phyloP scores from a whole-genome alignment of 225 moss, liverwort and hornwort genomes.

The Thuidium tamariscinum region DNA sequence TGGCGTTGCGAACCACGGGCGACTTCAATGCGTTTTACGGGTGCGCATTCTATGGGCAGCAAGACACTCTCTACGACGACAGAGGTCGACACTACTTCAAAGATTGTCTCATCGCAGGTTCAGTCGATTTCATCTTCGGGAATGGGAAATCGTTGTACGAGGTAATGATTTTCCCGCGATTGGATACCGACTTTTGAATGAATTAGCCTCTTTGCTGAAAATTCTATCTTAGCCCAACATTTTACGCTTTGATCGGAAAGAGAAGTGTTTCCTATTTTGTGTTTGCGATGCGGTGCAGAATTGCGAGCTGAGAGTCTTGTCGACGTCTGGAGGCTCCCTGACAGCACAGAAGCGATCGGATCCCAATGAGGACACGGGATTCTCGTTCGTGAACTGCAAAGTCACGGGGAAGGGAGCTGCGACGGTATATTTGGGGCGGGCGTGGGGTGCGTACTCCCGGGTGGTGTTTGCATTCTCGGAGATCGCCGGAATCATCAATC shows the following conservation, averaged over 20 bases:
- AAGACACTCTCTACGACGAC: slow-evolving; percentile 48
- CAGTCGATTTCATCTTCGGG: slow-evolving; percentile 52
- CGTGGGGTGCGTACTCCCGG: slow-evolving; percentile 44
- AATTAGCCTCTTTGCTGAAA: neutral
- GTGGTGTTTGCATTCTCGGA: slow-evolving; percentile 40
- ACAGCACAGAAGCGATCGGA: slow-evolving; percentile 41
- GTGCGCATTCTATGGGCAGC: slow-evolving; percentile 41
- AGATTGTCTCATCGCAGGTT: slow-evolving; percentile 26
- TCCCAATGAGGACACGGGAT: slow-evolving; percentile 26
- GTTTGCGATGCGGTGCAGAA: neutral
- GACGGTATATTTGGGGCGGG: slow-evolving; percentile 37
- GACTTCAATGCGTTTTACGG: slow-evolving; percentile 50
- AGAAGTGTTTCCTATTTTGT: neutral
- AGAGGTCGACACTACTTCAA: slow-evolving; percentile 47
- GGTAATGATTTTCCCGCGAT: neutral
- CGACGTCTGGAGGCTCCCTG: slow-evolving; percentile 14
- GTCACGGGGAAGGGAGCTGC: slow-evolving; percentile 31
- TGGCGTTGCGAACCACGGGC: slow-evolving; percentile 41
- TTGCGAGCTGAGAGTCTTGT: slow-evolving; percentile 30
- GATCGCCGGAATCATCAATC: slow-evolving; percentile 32
- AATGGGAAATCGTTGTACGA: slow-evolving; percentile 35
- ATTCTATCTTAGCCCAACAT: neutral
- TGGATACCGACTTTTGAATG: neutral
- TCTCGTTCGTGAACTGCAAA: slow-evolving; percentile 39
- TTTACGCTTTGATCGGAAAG: neutral